Base-by-base conservation (phyloP, 139 green algal species). In the Chlamydomonas sp. region DNA sequence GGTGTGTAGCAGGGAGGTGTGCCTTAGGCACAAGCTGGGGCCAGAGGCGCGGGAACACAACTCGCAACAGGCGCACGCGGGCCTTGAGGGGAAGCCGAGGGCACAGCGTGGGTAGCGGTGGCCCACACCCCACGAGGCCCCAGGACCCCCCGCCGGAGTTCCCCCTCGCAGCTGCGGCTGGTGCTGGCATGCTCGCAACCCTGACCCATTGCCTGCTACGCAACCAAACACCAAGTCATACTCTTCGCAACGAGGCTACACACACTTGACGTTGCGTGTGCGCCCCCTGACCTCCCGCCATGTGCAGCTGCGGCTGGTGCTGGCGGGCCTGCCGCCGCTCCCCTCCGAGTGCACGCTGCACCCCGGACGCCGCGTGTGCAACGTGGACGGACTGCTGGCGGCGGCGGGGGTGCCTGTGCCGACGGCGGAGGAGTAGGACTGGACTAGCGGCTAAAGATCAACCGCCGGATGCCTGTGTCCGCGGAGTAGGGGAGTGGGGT, bases 281-380 rank as follows among this genome's bases (percentile, higher is more conserved):
- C 10, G 15, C 75, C 15, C 31, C 6, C 62, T 86, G 49, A 49
- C 18, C 20, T 82, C 62, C 5, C 66, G 73, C 69, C 81, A 69
- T 17, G 79, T 49, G 31, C 31, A 49, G 31, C 31, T 49, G 31
- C 88, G 89, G 69, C 89, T 95, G 73, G 76, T 94, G 82, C 90
- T 97, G 86, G 95, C 94, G 57, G 95, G 94, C 68, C 94, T 93
- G 78, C 60, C 77, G 0, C 90, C 92, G 1, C 88, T 94, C 66
- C 93, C 94, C 0, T 63, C 79, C 1, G 95, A 97, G 85, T 98
- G 96, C 91, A 74, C 93, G 20, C 84, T 93, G 90, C 94, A 98
- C 87, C 96, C 96, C 1, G 96, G 96, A 14, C 90, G 94, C n/a
- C 95, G 91, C 75, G 94, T 95, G 8, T 98, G 96, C 94, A 96